Conservation (phyloP, 139 green algal species). For the Tetraselmis striata region DNA sequence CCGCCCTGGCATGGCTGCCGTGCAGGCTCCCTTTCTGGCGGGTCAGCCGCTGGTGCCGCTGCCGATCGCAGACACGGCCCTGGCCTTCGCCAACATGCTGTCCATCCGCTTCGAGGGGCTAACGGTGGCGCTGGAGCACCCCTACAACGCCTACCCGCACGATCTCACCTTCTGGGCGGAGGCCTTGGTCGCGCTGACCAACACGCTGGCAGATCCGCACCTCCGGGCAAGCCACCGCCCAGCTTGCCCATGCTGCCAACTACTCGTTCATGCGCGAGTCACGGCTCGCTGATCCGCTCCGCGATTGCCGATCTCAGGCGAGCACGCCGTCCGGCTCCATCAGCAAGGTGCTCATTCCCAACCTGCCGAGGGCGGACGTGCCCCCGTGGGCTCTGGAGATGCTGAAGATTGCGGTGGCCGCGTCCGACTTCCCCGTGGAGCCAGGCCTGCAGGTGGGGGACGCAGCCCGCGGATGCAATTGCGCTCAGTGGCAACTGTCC, state of each 20-base stretch:
- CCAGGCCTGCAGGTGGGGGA: not conserved
- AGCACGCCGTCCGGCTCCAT: not conserved
- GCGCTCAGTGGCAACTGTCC: no score
- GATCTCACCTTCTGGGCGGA: not conserved
- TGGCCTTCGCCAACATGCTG: not conserved
- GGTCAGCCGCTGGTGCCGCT: not conserved
- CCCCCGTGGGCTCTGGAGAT: not conserved
- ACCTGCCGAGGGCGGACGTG: not conserved
- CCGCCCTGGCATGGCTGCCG: no score
- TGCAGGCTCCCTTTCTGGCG: not conserved
- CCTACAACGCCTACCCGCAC: not conserved
- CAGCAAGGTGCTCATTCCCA: not conserved
- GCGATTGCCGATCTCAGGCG: no score
- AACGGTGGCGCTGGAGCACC: not conserved
- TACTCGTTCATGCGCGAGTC: no score
- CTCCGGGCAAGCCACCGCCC: not conserved
- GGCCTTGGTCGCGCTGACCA: not conserved
- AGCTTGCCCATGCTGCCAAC: no score
- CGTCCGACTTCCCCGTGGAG: not conserved
- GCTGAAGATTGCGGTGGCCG: not conserved
- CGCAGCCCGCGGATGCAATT: no score
- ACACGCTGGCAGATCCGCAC: not conserved
- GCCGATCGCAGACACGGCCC: not conserved
- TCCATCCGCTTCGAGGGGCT: not conserved
- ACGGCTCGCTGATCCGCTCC: no score